These are phyloP conservation scores for Colletotrichum nymphaeae DNA, from an alignment of 2,329 filamentous ascomycete genomes.

Conservation along the genomic window DNA sequence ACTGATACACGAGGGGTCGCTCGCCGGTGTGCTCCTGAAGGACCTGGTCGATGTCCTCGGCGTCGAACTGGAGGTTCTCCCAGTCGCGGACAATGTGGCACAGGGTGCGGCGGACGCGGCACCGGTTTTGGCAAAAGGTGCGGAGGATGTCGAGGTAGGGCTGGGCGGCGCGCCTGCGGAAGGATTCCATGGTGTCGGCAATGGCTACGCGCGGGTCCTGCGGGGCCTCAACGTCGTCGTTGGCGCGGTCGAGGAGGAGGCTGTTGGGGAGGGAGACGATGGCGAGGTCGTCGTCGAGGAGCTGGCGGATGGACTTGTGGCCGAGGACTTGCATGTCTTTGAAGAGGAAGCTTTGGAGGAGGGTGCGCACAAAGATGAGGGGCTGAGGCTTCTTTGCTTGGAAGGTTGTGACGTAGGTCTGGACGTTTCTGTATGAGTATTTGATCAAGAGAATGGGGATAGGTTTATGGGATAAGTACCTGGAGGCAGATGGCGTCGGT, in stretches of 20 bases:
- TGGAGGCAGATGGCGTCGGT: slow-evolving; percentile 75
- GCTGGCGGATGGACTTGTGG: slow-evolving; percentile 74
- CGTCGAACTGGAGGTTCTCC: slow-evolving; percentile 85
- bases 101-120: slow-evolving; percentile 88
- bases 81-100: slow-evolving; percentile 86
- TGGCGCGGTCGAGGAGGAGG: slow-evolving; percentile 76
- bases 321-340: slow-evolving; percentile 77
- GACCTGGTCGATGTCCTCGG: slow-evolving; percentile 79
- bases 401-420: slow-evolving; percentile 81
- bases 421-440: not conserved
- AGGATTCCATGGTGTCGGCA: slow-evolving; percentile 78
- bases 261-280: slow-evolving; percentile 80
- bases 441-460: not conserved
- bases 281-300: slow-evolving; percentile 86
- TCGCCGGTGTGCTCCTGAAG: slow-evolving; percentile 73
- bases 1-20: slow-evolving; percentile 63
- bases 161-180: slow-evolving; percentile 70
- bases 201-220: slow-evolving; percentile 81
- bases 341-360: slow-evolving; percentile 82
- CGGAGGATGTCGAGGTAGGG: slow-evolving; percentile 87
- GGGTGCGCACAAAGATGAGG: slow-evolving; percentile 82
- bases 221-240: slow-evolving; percentile 80
- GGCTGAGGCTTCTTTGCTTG: slow-evolving; percentile 85
- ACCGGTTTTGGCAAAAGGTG: slow-evolving; percentile 89
- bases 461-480: slow-evolving; percentile 53